Evolutionary conservation across 2,329 filamentous ascomycete genomes (phyloP).

Genomic region (Colletotrichum sublineola): DNA sequence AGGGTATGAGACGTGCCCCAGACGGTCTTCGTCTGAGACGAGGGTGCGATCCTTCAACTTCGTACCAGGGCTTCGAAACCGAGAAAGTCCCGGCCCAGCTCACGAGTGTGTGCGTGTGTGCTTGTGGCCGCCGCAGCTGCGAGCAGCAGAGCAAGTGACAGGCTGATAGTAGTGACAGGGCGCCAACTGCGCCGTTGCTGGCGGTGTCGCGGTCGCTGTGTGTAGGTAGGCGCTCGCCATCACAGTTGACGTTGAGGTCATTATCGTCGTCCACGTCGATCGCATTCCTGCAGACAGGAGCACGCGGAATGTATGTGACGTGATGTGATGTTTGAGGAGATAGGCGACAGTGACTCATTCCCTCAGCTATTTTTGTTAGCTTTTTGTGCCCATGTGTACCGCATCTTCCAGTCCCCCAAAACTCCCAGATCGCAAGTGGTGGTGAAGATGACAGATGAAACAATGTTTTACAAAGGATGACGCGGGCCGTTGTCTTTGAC

Average conservation of each 20-base stretch:
- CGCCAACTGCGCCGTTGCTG: background rate
- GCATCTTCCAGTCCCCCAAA: background rate
- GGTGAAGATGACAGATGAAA: conserved; percentile 4
- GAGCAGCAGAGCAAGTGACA: conserved; percentile 12
- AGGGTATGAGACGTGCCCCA: conserved; percentile 49
- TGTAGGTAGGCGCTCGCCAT: background rate
- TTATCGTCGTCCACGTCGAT: background rate
- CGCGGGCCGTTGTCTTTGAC: conserved; percentile 23
- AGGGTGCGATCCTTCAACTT: conserved; percentile 26
- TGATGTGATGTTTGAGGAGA: conserved; percentile 30
- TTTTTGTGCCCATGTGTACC: conserved; percentile 2
- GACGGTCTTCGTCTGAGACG: conserved; percentile 48
- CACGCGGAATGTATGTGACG: conserved; percentile 16
- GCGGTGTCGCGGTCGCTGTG: background rate
- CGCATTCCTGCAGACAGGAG: background rate
- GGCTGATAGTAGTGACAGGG: background rate
- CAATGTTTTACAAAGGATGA: conserved; percentile 18
- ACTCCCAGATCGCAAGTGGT: background rate
- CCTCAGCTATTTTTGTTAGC: background rate
- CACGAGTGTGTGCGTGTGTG: background rate
- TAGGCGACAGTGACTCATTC: background rate
- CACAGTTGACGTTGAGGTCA: background rate
- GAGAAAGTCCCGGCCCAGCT: conserved; percentile 18
- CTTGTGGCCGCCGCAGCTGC: background rate
- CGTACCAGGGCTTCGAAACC: conserved; percentile 37